These are phyloP conservation scores for Picocystis sp. DNA, from an alignment of 163 green algal genomes.

Conservation along the genomic window DNA sequence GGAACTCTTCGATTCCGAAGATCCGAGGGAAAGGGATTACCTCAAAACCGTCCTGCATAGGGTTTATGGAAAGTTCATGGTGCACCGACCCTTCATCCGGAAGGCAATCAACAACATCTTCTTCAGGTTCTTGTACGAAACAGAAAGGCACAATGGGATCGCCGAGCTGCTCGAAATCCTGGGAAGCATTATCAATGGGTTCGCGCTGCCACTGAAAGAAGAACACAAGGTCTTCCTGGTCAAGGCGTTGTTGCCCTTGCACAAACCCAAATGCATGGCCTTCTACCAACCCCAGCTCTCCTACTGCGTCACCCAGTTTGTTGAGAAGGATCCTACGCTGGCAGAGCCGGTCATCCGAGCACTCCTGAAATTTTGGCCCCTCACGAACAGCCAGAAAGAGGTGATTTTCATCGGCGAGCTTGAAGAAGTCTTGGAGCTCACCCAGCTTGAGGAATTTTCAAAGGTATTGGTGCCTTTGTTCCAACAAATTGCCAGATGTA, in stretches of 20 bases:
- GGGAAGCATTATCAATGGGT: conserved; percentile 98
- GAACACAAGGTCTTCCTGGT: conserved; percentile 65
- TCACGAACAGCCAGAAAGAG: conserved; percentile 98
- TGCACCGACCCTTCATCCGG: conserved; percentile 92
- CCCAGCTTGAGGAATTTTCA: conserved; percentile 76
- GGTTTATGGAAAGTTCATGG: conserved; percentile 97
- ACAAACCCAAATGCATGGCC: conserved; percentile 96
- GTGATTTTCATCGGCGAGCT: conserved; percentile 95
- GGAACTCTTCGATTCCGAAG: conserved; percentile 96
- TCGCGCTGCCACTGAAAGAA: conserved; percentile 96
- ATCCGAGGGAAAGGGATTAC: conserved; percentile 96
- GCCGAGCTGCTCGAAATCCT: conserved; percentile 94
- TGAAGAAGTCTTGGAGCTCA: conserved; percentile 96
- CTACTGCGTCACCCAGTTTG: conserved; percentile 99
- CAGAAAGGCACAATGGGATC: conserved; percentile 92
- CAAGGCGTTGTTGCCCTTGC: conserved; percentile 86
- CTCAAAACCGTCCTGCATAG: conserved; percentile 95
- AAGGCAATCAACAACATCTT: conserved; percentile 99
- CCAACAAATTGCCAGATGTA: conserved; percentile 73
- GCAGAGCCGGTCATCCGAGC: conserved; percentile 73
- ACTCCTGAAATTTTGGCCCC: conserved; percentile 90
- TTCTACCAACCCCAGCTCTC: conserved; percentile 92
- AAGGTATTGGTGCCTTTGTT: conserved; percentile 81
- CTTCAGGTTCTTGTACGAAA: conserved; percentile 98
- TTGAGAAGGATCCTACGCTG: conserved; percentile 94